A percentile compares a stretch with the other conserved stretches of the same genome.
These are phyloP conservation scores for Allodekkera sacchari DNA, from an alignment of 805 yeast species.

Conservation along the genomic window DNA sequence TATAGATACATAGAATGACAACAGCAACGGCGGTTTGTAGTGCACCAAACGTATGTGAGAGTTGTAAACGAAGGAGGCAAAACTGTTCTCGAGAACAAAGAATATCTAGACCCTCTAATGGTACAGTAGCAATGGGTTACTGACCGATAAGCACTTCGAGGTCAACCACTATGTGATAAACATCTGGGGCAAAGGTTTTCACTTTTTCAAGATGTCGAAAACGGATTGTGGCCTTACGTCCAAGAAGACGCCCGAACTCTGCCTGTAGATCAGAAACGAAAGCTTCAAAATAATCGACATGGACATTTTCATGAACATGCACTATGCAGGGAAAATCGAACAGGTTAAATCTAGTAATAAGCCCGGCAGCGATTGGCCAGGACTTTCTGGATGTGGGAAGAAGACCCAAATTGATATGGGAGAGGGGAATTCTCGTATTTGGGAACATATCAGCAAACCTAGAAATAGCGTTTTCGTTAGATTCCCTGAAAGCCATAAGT, in stretches of 20 bases:
- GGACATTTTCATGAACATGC: slow-evolving; percentile 76
- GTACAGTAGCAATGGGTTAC: no score
- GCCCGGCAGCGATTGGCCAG: slow-evolving; percentile 41
- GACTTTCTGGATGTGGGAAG: slow-evolving; percentile 62
- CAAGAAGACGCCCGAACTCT: slow-evolving; percentile 9
- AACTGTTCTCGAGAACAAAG: no score
- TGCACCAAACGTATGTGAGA: no score
- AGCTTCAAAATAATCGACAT: slow-evolving; percentile 29
- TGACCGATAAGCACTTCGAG: slow-evolving; percentile 3
- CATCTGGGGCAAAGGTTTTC: slow-evolving; percentile 82
- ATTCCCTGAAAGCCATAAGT: slow-evolving; percentile 53
- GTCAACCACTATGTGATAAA: slow-evolving; percentile 52
- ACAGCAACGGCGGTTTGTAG: no score
- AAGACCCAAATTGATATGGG: slow-evolving; percentile 71
- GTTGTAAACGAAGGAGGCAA: no score
- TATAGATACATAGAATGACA: no score
- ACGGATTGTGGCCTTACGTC: slow-evolving; percentile 2
- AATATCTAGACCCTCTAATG: no score
- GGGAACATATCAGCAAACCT: slow-evolving; percentile 29
- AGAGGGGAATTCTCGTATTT: slow-evolving; percentile 14
- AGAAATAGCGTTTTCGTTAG: slow-evolving; percentile 42
- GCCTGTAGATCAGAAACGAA: slow-evolving; percentile 19
- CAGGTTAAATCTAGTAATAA: slow-evolving; percentile 11
- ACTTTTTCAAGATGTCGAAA: slow-evolving; percentile 49
- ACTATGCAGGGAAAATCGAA: slow-evolving; percentile 19